These are phyloP conservation scores for Termitomyces sp. DNA, from an alignment of 768 basidiomycete species.

Conservation along the genomic window DNA sequence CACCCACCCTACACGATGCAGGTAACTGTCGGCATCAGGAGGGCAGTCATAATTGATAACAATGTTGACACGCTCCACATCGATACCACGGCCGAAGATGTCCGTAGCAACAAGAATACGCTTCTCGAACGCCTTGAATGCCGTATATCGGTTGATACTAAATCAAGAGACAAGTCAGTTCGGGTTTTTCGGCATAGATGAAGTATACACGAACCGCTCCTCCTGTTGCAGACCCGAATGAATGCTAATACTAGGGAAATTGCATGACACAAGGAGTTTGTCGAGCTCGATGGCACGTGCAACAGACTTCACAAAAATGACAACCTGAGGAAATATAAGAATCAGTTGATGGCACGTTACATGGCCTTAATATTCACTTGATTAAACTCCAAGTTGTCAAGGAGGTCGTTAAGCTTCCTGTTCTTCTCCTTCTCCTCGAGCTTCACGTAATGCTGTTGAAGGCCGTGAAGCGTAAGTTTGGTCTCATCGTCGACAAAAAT, in stretches of 20 bases:
- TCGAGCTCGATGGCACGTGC: conserved; percentile 95
- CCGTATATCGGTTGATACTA: conserved; percentile 92
- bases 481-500: conserved; percentile 99
- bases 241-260: conserved; percentile 97
- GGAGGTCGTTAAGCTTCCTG: conserved; percentile 91
- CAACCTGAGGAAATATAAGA: conserved; percentile 61
- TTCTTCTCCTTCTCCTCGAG: conserved; percentile 95
- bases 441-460: conserved; percentile 99
- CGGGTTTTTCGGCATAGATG: neutral
- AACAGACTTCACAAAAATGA: conserved; percentile 99
- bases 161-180: conserved; percentile 10
- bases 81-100: conserved; percentile 98
- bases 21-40: conserved; percentile 95
- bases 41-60: conserved; percentile 99
- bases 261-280: conserved; percentile 93
- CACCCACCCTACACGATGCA: conserved; percentile 92
- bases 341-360: neutral
- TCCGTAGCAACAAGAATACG: conserved; percentile 98
- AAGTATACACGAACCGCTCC: conserved; percentile 70
- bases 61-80: conserved; percentile 99
- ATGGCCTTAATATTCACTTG: conserved; percentile 53
- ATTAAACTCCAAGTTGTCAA: conserved; percentile 97
- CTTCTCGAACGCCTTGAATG: conserved; percentile 99
- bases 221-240: conserved; percentile 94
- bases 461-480: conserved; percentile 94